Evolutionary conservation across 164 flowering plant species (phyloP).

Genomic region (Umbilicus rupestris): DNA sequence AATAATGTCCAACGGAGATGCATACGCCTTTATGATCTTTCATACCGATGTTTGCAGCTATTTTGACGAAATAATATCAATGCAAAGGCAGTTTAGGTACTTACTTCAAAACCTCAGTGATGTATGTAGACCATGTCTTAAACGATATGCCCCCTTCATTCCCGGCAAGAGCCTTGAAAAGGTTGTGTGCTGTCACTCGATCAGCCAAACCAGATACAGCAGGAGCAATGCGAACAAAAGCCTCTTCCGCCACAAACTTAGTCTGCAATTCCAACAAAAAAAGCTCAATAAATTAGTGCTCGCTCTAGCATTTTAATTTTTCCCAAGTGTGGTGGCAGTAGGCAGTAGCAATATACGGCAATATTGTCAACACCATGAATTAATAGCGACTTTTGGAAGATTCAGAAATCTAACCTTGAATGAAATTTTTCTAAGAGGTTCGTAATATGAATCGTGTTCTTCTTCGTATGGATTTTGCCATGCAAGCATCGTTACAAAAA

Average conservation of each 20-base stretch:
- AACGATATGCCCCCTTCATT: conserved; percentile 59
- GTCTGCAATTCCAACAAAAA: conserved; percentile 28
- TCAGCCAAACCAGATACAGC: conserved; percentile 92
- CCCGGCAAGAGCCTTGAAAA: conserved; percentile 83
- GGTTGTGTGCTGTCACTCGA: conserved; percentile 67
- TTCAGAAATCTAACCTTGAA: conserved; percentile 38
- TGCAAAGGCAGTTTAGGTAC: conserved; percentile 12
- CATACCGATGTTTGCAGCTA: not conserved
- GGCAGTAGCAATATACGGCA: not conserved
- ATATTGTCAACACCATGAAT: not conserved
- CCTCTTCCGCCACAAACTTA: conserved; percentile 62
- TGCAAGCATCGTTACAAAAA: conserved; percentile 92
- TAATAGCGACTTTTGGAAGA: too few species aligned
- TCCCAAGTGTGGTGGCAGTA: not conserved
- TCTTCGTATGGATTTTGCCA: conserved; percentile 74
- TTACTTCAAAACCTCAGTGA: conserved; percentile 75
- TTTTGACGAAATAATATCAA: not conserved
- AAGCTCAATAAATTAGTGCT: not conserved
- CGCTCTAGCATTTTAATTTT: not conserved
- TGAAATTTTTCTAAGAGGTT: conserved; percentile 24
- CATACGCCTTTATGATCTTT: too few species aligned
- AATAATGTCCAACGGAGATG: too few species aligned
- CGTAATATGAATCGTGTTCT: conserved; percentile 17
- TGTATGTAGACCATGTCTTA: conserved; percentile 51
- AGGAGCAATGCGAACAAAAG: conserved; percentile 88